Percentiles rank a stretch among this genome's conserved stretches.
phyloP scores from a whole-genome alignment of 1,139 yeast genomes.

The Sugiyamaella castrensis region DNA sequence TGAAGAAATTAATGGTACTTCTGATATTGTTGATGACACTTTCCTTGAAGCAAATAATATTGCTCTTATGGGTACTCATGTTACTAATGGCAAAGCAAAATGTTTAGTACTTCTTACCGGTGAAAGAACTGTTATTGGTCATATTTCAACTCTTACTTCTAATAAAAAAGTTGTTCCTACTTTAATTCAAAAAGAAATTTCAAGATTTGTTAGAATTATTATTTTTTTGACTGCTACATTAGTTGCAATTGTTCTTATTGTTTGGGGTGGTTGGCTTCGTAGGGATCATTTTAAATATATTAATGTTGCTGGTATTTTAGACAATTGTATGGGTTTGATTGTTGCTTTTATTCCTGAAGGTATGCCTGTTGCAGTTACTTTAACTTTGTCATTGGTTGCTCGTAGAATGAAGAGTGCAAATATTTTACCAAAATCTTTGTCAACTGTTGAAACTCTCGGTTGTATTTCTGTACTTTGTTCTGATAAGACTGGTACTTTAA shows the following conservation, averaged over 20 bases:
- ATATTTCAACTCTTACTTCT: slow-evolving; percentile 45
- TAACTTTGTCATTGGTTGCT: slow-evolving; percentile 51
- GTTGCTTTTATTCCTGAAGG: slow-evolving; percentile 58
- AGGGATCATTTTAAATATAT: slow-evolving; percentile 45
- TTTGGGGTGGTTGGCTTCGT: slow-evolving; percentile 50
- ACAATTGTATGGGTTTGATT: slow-evolving; percentile 42
- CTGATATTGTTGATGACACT: slow-evolving; percentile 37
- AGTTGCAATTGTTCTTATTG: slow-evolving; percentile 43
- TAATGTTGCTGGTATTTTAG: slow-evolving; percentile 42
- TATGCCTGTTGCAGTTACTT: slow-evolving; percentile 53
- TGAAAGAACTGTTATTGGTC: slow-evolving; percentile 49
- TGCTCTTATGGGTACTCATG: slow-evolving; percentile 51
- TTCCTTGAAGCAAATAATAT: slow-evolving; percentile 47
- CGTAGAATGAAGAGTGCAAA: slow-evolving; percentile 46
- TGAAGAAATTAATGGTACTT: slow-evolving; percentile 45
- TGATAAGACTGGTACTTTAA: slow-evolving; percentile 55
- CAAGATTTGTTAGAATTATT: slow-evolving; percentile 45
- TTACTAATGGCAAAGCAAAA: slow-evolving; percentile 48
- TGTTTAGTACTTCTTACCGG: slow-evolving; percentile 51
- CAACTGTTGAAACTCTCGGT: slow-evolving; percentile 66
- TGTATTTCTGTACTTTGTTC: slow-evolving; percentile 52
- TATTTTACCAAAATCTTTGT: slow-evolving; percentile 54
- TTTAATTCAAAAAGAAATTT: slow-evolving; percentile 47
- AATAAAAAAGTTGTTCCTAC: slow-evolving; percentile 43
- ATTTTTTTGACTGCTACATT: slow-evolving; percentile 42